These are phyloP conservation scores for Leccinum ambiguum DNA, from an alignment of 1,284 basidiomycete species.

Conservation along the genomic window DNA sequence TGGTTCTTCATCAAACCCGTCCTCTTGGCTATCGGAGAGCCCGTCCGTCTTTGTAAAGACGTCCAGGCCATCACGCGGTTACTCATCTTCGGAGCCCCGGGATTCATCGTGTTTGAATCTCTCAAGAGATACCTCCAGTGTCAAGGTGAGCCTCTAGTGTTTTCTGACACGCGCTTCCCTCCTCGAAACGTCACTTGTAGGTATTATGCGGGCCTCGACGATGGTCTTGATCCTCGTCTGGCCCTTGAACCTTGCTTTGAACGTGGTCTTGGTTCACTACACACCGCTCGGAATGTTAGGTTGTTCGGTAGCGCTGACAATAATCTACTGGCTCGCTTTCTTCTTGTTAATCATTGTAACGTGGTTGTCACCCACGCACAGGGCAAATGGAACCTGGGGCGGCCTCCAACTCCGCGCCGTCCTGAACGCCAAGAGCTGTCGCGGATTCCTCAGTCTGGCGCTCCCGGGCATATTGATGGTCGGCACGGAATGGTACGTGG, in stretches of 20 bases:
- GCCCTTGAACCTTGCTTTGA: conserved; percentile 63
- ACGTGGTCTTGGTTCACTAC: conserved; percentile 58
- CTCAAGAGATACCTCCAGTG: conserved; percentile 80
- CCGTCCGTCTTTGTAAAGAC: conserved; percentile 49
- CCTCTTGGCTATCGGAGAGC: conserved; percentile 63
- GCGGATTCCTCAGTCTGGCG: conserved; percentile 60
- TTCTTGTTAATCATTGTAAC: conserved; percentile 50
- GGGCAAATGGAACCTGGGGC: conserved; percentile 61
- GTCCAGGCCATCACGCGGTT: conserved; percentile 66
- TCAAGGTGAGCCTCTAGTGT: conserved; percentile 50
- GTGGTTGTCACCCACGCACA: conserved; percentile 50
- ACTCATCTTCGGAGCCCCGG: conserved; percentile 63
- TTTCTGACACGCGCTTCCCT: background rate
- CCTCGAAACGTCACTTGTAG: conserved; percentile 35
- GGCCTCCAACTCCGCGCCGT: conserved; percentile 49
- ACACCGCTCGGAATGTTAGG: conserved; percentile 63
- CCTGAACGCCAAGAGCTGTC: conserved; percentile 50
- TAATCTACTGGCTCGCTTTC: conserved; percentile 72
- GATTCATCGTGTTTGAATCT: conserved; percentile 73
- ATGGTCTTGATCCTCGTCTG: conserved; percentile 55
- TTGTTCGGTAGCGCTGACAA: conserved; percentile 62
- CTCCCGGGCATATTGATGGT: conserved; percentile 77
- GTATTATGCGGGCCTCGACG: conserved; percentile 74
- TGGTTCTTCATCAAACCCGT: conserved; percentile 64
- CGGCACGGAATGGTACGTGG: conserved; percentile 69